Conservation (phyloP, 179 eudicot species). For the Beta macrorhiza region DNA sequence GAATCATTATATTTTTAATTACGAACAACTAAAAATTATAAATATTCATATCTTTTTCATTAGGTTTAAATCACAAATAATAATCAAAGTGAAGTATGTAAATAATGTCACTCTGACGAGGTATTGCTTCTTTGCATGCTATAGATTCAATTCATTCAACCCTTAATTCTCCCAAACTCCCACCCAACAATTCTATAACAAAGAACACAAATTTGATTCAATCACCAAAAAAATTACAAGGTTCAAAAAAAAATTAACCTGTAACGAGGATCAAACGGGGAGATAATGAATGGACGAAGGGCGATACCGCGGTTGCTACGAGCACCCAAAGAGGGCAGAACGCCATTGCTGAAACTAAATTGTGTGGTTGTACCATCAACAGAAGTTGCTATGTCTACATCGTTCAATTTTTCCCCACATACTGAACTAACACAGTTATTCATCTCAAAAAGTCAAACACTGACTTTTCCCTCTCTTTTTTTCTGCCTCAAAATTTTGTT, state of each 20-base stretch:
- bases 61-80: no score
- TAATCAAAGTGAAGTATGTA: no score
- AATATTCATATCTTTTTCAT: no score
- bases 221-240: no score
- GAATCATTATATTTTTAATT: no score
- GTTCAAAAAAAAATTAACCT: slow-evolving; percentile 29
- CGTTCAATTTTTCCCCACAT: slow-evolving; percentile 9
- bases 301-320: slow-evolving; percentile 22
- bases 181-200: no score
- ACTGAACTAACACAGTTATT: slow-evolving; percentile 4
- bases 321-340: slow-evolving; percentile 28
- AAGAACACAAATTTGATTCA: no score
- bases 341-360: slow-evolving; percentile 20
- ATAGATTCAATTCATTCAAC: no score
- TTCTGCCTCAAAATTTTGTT: neutral
- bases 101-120: no score
- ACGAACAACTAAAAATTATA: no score
- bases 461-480: neutral
- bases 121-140: no score
- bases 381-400: slow-evolving; percentile 11
- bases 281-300: slow-evolving; percentile 22
- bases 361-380: slow-evolving; percentile 23
- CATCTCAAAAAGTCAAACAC: neutral
- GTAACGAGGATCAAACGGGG: slow-evolving; percentile 54
- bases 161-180: no score